Percentiles rank a stretch among this genome's conserved stretches.
Conservation (phyloP, 2,329 filamentous ascomycete species). For the Cephalotrichum gorgonifer region DNA sequence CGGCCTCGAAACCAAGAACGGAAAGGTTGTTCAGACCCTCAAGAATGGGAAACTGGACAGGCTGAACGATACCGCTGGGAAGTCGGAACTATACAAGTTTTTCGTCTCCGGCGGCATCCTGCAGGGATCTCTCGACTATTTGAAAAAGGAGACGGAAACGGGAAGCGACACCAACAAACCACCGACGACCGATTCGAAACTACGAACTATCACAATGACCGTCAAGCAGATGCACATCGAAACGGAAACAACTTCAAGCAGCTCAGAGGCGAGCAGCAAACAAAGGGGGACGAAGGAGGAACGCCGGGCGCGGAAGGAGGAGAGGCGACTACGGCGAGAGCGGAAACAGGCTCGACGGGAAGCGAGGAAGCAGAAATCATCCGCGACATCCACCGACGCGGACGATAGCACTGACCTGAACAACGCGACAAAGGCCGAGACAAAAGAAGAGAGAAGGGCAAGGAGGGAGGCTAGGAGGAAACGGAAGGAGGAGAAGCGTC, state of each 20-base stretch:
- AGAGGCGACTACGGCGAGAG: constrained; percentile 16
- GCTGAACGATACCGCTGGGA: constrained; percentile 40
- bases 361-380: constrained; percentile 8
- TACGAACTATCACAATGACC: neutral
- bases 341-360: constrained; percentile 13
- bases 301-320: constrained; percentile 23
- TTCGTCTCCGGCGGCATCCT: constrained; percentile 79
- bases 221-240: constrained; percentile 1
- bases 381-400: constrained; percentile 12
- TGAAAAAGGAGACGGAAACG: neutral
- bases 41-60: constrained; percentile 43
- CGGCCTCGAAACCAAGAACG: constrained; percentile 55
- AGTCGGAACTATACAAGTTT: constrained; percentile 64
- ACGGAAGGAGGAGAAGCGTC: constrained; percentile 32
- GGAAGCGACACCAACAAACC: neutral
- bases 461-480: constrained; percentile 15
- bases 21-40: constrained; percentile 46
- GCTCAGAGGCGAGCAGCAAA: constrained; percentile 8
- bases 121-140: constrained; percentile 51
- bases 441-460: constrained; percentile 14
- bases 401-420: neutral
- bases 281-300: constrained; percentile 32
- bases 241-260: constrained; percentile 3
- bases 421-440: constrained; percentile 11
- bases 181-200: neutral